Evolutionary conservation across 306 rosid genomes (phyloP).

Genomic region (Alnus glutinosa): DNA sequence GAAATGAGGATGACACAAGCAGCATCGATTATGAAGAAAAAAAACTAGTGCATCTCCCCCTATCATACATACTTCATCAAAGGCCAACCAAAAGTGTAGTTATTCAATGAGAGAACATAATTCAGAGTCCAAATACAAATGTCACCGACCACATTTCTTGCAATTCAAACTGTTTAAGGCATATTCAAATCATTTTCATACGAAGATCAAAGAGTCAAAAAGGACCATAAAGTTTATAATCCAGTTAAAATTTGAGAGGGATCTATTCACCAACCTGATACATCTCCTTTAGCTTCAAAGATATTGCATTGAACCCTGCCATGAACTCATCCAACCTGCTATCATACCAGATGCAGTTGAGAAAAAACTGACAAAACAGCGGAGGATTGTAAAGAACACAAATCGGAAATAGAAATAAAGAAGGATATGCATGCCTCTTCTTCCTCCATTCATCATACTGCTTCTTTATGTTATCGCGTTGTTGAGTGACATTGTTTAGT

Average conservation of each 20-base stretch:
- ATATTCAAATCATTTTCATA: constrained; percentile 3
- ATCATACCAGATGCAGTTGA: constrained; percentile 21
- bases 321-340: constrained; percentile 92
- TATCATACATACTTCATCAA: too few relatives aligned
- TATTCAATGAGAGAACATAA: not conserved
- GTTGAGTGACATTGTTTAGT: constrained; percentile 26
- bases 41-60: not conserved
- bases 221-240: constrained; percentile 5
- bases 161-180: not conserved
- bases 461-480: constrained; percentile 79
- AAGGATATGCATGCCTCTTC: constrained; percentile 56
- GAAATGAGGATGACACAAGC: not conserved
- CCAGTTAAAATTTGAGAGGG: constrained; percentile 3
- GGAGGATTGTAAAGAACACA: constrained; percentile 13
- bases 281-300: constrained; percentile 94
- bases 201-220: not conserved
- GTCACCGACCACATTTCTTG: not conserved
- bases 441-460: constrained; percentile 88
- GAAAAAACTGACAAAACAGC: not conserved
- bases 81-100: not conserved
- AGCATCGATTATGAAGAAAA: not conserved
- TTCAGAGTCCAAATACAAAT: not conserved
- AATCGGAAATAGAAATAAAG: not conserved
- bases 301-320: constrained; percentile 93
- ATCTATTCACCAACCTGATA: constrained; percentile 66